A percentile compares a stretch with the other conserved stretches of the same genome.
These are phyloP conservation scores for Tolypocladium cylindrosporum DNA, from an alignment of 2,329 filamentous ascomycete genomes.

Conservation along the genomic window DNA sequence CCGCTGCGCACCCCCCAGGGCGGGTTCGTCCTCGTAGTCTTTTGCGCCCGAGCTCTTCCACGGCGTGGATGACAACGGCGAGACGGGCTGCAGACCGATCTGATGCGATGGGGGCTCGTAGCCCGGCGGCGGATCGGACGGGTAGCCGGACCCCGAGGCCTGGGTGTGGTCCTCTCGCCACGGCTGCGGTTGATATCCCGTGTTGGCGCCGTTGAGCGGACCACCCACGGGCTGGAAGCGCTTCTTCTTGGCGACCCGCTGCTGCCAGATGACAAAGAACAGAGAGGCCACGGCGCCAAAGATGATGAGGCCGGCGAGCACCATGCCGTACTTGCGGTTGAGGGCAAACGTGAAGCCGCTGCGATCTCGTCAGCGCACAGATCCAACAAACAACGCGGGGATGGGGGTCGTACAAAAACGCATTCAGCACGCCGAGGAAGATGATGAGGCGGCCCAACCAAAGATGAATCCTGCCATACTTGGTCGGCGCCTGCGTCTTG, in stretches of 20 bases:
- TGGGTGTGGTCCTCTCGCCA: conserved; percentile 15
- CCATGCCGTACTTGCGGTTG: conserved; percentile 33
- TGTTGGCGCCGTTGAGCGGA: conserved; percentile 5
- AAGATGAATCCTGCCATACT: conserved; percentile 42
- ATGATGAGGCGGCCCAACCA: conserved; percentile 47
- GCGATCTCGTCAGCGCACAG: not conserved
- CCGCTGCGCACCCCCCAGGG: conserved; percentile 18
- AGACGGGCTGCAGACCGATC: conserved; percentile 16
- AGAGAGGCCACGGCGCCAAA: conserved; percentile 31
- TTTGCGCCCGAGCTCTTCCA: conserved; percentile 13
- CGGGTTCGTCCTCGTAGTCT: conserved; percentile 19
- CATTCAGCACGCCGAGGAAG: conserved; percentile 43
- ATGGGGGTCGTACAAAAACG: conserved; percentile 37
- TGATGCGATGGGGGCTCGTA: conserved; percentile 22
- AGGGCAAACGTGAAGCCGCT: conserved; percentile 49
- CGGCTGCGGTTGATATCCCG: conserved; percentile 17
- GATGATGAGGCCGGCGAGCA: conserved; percentile 37
- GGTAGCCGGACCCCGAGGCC: conserved; percentile 10
- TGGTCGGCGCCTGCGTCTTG: conserved; percentile 36
- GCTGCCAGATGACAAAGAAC: conserved; percentile 20
- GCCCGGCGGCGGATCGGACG: conserved; percentile 20
- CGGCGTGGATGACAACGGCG: conserved; percentile 16
- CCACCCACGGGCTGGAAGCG: conserved; percentile 3
- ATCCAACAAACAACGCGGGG: not conserved
- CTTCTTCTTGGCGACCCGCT: conserved; percentile 14